Evolutionary conservation across 1,139 yeast species (phyloP), one percentile per base, ranked within the genome.

Genomic region (Candida tropicalis): DNA sequence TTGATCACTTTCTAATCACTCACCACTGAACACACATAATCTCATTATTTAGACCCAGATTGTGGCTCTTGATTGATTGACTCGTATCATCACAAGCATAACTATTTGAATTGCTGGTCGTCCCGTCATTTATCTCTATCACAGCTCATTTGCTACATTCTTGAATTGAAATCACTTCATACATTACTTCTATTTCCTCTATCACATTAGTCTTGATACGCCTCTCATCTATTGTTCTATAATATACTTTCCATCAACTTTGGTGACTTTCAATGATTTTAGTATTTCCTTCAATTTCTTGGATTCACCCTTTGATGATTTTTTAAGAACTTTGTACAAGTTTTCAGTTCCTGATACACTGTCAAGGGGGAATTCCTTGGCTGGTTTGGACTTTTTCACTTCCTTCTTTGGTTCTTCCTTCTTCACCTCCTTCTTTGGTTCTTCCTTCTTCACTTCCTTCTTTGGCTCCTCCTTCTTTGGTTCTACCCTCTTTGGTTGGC

Each of bases 261-360:
- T 67, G 41, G 58, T 56, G 20, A 79, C 66, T 35, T 62, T 62
- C 46, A 80, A 57, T 29, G 65, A 55, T 50, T 75, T 72, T 55
- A 76, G 68, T 22, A 75, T 56, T 28, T 68, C 71, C 58, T 76
- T 77, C 49, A 70, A 70, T 50, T 69, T 70, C 18, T 63, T 58
- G 10, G 69, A 66, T 41, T 67, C 61, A 27, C 66, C 69, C 51
- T 66, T 64, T 27, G 76, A 60, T n/a, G 78, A 62, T 43, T 65
- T 63, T 58, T 81, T 81, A 49, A 79, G 54, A 15, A 77, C 63
- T 51, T 77, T 77, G 56, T 75, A 70, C 43, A 73, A 55, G 50
- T 60, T 63, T 31, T 57, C 63, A 27, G 60, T 55, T 40, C 60
- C 47, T 34, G 57, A 56, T 39, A 62, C 47, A 40, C 54, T 54